Conservation (phyloP, 495 filamentous ascomycete genomes). For the Margaritispora aquatica region DNA sequence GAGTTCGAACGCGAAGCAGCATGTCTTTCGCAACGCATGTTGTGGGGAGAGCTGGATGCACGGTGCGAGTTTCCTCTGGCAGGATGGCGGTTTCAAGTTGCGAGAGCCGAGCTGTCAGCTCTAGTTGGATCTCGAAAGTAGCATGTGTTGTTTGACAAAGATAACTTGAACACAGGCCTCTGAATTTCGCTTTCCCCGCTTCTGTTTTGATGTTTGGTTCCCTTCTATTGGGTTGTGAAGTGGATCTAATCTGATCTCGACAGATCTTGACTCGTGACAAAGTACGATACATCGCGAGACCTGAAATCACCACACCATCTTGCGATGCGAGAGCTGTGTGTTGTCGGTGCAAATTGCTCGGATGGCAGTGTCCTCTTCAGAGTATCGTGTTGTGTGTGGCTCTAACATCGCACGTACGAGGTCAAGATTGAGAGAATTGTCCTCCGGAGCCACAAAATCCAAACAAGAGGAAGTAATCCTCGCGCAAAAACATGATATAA, state of each 20-base stretch:
- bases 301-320: background rate
- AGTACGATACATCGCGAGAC: background rate
- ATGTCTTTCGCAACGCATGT: background rate
- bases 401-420: background rate
- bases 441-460: background rate
- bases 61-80: background rate
- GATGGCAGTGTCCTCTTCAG: too few relatives aligned
- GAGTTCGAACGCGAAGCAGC: background rate
- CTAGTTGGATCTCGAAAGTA: background rate
- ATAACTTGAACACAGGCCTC: background rate
- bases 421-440: background rate
- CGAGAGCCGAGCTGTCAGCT: background rate
- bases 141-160: background rate
- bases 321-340: background rate
- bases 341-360: background rate
- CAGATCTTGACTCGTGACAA: background rate
- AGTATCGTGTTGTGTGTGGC: too few relatives aligned
- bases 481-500: constrained; percentile 4
- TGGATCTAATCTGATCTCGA: background rate
- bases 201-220: background rate
- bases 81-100: background rate
- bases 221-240: background rate
- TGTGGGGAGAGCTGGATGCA: background rate
- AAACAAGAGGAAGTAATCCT: background rate
- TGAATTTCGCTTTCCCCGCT: background rate